phyloP scores from a whole-genome alignment of 2,329 filamentous ascomycete species.

The Esteya vermicola region DNA sequence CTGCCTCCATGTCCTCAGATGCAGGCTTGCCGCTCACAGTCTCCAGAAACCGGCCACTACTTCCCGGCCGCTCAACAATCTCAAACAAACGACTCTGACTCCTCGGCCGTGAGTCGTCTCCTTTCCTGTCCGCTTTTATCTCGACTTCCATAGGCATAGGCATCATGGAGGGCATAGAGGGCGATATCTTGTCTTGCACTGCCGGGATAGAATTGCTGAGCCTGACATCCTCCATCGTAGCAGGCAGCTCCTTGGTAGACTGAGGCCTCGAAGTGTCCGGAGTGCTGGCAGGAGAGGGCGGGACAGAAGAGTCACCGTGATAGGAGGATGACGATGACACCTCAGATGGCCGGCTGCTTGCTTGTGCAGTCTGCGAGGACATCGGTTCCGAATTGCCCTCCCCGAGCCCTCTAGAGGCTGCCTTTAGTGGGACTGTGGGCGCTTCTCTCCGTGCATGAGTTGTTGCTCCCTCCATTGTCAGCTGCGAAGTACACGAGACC shows the following conservation, averaged over 20 bases:
- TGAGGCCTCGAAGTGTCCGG: constrained; percentile 29
- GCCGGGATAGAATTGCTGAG: too few relatives aligned
- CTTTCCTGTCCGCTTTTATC: too few relatives aligned
- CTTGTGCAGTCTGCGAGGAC: not conserved
- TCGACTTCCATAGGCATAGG: too few relatives aligned
- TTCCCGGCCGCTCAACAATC: constrained; percentile 2
- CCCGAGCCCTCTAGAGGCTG: too few relatives aligned
- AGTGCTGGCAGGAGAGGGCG: constrained; percentile 23
- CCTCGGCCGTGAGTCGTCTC: not conserved
- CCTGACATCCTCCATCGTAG: constrained; percentile 9
- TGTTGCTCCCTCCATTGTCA: not conserved
- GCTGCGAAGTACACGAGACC: not conserved
- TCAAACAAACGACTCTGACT: constrained; percentile 5
- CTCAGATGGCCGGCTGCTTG: constrained; percentile 6
- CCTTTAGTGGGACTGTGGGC: not conserved
- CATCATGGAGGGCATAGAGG: too few relatives aligned
- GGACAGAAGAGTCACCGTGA: constrained; percentile 21
- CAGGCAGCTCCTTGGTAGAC: constrained; percentile 20
- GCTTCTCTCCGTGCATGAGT: not conserved
- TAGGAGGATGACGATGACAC: constrained; percentile 26
- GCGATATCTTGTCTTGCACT: too few relatives aligned
- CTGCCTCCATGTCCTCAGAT: not conserved
- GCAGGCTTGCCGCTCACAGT: not conserved
- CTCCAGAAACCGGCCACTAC: not conserved
- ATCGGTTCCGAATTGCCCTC: not conserved